These are phyloP conservation scores for Pseudoperonospora humuli DNA, from an alignment of 352 stramenopile species.

Conservation along the genomic window DNA sequence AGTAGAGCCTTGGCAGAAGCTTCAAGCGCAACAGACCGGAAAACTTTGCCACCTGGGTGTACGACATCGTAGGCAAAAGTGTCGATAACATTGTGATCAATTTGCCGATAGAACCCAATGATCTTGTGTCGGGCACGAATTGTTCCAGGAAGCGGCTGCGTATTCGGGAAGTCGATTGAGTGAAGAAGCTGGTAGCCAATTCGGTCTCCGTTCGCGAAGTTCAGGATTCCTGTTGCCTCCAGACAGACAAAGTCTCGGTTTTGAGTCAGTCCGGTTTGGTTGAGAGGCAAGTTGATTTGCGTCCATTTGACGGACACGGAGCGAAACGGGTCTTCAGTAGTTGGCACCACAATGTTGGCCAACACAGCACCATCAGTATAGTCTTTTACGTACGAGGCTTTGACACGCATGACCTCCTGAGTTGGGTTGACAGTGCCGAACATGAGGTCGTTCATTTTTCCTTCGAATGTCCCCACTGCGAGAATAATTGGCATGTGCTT, in stretches of 20 bases:
- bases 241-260: slow-evolving; percentile 34
- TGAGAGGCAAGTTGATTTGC: slow-evolving; percentile 25
- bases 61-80: slow-evolving; percentile 25
- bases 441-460: slow-evolving; percentile 52
- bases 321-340: slow-evolving; percentile 25
- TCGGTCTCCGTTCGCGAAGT: slow-evolving; percentile 19
- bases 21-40: slow-evolving; percentile 16
- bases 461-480: slow-evolving; percentile 33
- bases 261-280: slow-evolving; percentile 17
- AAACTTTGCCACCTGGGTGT: slow-evolving; percentile 20
- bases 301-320: slow-evolving; percentile 38
- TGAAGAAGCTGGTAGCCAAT: slow-evolving; percentile 35
- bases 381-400: slow-evolving; percentile 37
- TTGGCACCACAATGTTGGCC: slow-evolving; percentile 27
- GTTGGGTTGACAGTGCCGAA: slow-evolving; percentile 39
- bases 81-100: slow-evolving; percentile 28
- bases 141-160: slow-evolving; percentile 11
- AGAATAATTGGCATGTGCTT: slow-evolving; percentile 35
- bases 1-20: slow-evolving; percentile 21
- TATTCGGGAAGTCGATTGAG: slow-evolving; percentile 35
- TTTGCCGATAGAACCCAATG: slow-evolving; percentile 35
- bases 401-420: slow-evolving; percentile 39
- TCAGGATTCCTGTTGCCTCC: slow-evolving; percentile 23
- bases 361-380: slow-evolving; percentile 38
- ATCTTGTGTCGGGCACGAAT: slow-evolving; percentile 37